Percentiles rank a stretch among this genome's conserved stretches.
phyloP scores from a whole-genome alignment of 257 asterid genomes.

The Lantana camara region DNA sequence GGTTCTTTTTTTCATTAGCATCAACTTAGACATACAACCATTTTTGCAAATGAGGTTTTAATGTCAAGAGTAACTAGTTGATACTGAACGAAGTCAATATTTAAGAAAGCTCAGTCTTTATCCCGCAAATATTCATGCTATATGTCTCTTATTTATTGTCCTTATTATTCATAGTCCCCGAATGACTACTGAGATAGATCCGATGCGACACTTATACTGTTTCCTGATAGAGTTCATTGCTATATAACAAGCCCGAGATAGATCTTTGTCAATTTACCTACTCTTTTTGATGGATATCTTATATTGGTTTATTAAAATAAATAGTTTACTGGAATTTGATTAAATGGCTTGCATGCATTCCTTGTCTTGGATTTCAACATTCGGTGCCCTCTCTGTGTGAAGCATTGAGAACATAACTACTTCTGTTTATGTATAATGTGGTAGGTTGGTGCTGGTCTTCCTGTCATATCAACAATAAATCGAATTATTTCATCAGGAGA shows the following conservation, averaged over 20 bases:
- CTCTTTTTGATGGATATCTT: background rate
- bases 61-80: no score
- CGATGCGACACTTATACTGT: no score
- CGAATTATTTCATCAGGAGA: conserved; percentile 88
- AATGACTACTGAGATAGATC: no score
- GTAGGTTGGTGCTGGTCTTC: conserved; percentile 99
- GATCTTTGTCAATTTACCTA: background rate
- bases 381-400: conserved; percentile 2
- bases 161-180: no score
- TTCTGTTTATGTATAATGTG: conserved; percentile 23
- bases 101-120: background rate
- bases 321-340: background rate
- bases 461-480: conserved; percentile 82
- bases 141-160: no score
- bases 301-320: background rate
- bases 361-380: background rate
- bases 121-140: no score
- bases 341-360: background rate
- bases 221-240: no score
- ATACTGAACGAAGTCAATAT: no score
- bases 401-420: conserved; percentile 9
- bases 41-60: no score
- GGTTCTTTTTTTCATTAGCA: conserved; percentile 22
- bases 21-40: no score
- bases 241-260: no score